Conservation (phyloP, 1,284 basidiomycete species). For the Cutaneotrichosporon cutaneum region DNA sequence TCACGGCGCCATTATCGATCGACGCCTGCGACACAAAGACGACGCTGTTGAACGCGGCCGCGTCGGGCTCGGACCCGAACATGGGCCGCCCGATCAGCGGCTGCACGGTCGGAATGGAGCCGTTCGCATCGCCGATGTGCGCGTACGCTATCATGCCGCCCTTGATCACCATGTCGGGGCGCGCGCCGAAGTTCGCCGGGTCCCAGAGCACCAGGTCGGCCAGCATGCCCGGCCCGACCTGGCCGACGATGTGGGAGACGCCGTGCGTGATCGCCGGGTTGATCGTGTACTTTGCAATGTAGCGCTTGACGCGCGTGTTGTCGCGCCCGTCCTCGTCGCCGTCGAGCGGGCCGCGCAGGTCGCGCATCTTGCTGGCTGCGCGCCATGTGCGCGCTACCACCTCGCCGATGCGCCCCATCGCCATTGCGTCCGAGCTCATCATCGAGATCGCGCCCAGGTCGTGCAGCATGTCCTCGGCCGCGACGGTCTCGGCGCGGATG, state of each 20-base stretch:
- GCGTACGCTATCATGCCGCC: conserved; percentile 91
- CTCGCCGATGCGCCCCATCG: conserved; percentile 97
- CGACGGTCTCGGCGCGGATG: conserved; percentile 93
- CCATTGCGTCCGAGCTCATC: conserved; percentile 93
- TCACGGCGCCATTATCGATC: conserved; percentile 60
- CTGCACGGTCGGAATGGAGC: conserved; percentile 89
- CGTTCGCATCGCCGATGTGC: conserved; percentile 92
- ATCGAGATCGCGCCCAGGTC: conserved; percentile 93
- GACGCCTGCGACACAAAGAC: conserved; percentile 81
- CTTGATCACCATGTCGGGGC: conserved; percentile 90
- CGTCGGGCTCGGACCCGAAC: conserved; percentile 76
- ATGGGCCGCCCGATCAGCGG: conserved; percentile 81
- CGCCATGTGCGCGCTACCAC: conserved; percentile 92
- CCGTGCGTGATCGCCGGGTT: conserved; percentile 98
- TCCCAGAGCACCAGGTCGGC: conserved; percentile 96
- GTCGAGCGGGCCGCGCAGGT: conserved; percentile 70
- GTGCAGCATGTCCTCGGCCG: conserved; percentile 95
- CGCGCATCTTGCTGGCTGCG: conserved; percentile 92
- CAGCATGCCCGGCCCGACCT: conserved; percentile 75
- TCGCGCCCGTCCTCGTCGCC: conserved; percentile 69
- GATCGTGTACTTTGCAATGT: conserved; percentile 94
- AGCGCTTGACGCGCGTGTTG: conserved; percentile 95
- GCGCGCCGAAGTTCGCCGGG: conserved; percentile 85
- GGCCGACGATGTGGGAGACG: conserved; percentile 82
- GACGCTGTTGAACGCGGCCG: conserved; percentile 76